phyloP scores from a whole-genome alignment of 1,139 yeast genomes.

The Lodderomyces orthopsilosis region DNA sequence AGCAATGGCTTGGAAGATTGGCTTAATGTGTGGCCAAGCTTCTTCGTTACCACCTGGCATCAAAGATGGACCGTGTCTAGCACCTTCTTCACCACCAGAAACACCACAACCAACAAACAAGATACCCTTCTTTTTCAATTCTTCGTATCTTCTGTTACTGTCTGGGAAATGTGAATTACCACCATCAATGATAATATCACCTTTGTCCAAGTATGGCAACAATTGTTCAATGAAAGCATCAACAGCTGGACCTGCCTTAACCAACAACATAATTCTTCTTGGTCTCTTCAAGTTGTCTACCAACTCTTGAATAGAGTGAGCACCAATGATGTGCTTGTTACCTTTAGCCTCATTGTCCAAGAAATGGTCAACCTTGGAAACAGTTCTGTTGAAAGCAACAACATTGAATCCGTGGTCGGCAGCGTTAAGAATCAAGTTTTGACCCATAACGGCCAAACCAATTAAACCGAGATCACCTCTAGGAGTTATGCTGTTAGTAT shows the following conservation, averaged over 20 bases:
- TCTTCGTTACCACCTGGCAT: constrained; percentile 99
- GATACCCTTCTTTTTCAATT: constrained; percentile 83
- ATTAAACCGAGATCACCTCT: constrained; percentile 98
- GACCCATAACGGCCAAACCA: constrained; percentile 99
- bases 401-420: constrained; percentile 98
- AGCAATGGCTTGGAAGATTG: constrained; percentile 91
- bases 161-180: constrained; percentile 99
- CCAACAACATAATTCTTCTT: constrained; percentile 89
- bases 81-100: constrained; percentile 99
- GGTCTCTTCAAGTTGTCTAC: constrained; percentile 91
- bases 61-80: constrained; percentile 97
- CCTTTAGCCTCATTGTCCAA: constrained; percentile 95
- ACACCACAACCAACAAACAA: constrained; percentile 98
- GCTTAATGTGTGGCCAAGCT: constrained; percentile 98
- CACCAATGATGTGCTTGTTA: constrained; percentile 83
- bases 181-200: constrained; percentile 98
- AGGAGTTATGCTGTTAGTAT: constrained; percentile 26
- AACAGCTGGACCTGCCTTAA: constrained; percentile 96
- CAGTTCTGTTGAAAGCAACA: constrained; percentile 98
- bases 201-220: constrained; percentile 88
- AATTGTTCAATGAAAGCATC: constrained; percentile 87
- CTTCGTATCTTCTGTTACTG: constrained; percentile 93
- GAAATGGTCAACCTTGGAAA: constrained; percentile 91
- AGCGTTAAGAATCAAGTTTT: constrained; percentile 93
- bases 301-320: constrained; percentile 87